Evolutionary conservation across 2,329 filamentous ascomycete genomes (phyloP), one percentile per base, ranked within the genome.

Genomic region (Neonectria faginata): DNA sequence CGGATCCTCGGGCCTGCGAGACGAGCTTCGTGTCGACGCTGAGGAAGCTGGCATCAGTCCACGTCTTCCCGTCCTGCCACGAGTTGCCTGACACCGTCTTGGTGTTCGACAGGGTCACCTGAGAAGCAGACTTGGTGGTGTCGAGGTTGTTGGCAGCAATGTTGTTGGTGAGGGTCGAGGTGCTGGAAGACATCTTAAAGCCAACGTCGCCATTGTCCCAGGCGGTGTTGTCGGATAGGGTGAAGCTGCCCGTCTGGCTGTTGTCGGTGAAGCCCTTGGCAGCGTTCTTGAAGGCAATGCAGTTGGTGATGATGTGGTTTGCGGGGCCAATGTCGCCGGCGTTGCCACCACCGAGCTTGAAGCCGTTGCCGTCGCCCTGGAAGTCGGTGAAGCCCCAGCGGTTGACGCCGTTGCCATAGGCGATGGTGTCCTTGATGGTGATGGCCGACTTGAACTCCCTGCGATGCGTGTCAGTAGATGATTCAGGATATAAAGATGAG

Each of bases 191-290:
- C 62, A 81, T 75, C 60, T 79, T 74, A 72, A 80, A 82, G 9
- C 81, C 81, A 16, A 79, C 75, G 31, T 78, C 80, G 5, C 73
- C 77, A 55, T 84, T 84, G 66, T 80, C 81, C 78, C 79, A 84
- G 3, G 82, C 82, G 1, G 81, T 84, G 73, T 82, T 83, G 58
- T 80, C 75, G 11, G 76, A 74, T 36, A 84, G 67, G 3, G 73
- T 73, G 48, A 84, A 75, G 48, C 72, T 75, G 0, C 82, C 82
- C 0, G 79, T 75, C 66, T 84, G 79, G 20, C 75, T 76, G 66
- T 84, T 84, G 54, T 84, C 82, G 9, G 79, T 83, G 72, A 84
- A 84, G 0, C 82, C 82, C 61, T 83, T 82, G 42, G 76, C 77
- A 0, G 74, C 75, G 65, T 84, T 84, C 47, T 71, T 64, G 67